phyloP scores from a whole-genome alignment of 371 early-diverging fungal species.

The Apophysomyces variabilis region DNA sequence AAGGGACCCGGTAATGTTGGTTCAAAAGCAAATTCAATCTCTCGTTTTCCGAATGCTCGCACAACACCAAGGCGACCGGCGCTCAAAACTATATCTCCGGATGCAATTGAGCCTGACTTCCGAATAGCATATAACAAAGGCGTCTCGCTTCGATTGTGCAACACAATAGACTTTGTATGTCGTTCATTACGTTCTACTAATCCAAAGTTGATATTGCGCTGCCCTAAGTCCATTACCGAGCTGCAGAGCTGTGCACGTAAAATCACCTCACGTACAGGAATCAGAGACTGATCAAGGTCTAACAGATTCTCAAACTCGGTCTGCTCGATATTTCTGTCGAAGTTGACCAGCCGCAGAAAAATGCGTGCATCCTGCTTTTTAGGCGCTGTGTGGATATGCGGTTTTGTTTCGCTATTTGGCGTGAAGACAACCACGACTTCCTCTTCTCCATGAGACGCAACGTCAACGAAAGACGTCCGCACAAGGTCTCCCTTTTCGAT shows the following conservation, averaged over 20 bases:
- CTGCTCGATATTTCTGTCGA: conserved; percentile 73
- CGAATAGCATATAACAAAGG: conserved; percentile 90
- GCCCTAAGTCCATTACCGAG: conserved; percentile 92
- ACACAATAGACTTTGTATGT: conserved; percentile 86
- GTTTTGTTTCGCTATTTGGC: conserved; percentile 59
- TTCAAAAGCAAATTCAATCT: conserved; percentile 91
- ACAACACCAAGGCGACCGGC: conserved; percentile 86
- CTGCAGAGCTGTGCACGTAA: conserved; percentile 84
- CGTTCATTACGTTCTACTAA: conserved; percentile 86
- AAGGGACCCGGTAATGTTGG: conserved; percentile 90
- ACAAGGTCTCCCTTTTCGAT: conserved; percentile 75
- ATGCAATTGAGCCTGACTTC: conserved; percentile 96
- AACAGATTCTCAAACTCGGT: conserved; percentile 77
- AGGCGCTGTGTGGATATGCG: conserved; percentile 73
- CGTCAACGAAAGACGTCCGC: conserved; percentile 64
- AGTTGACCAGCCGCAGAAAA: conserved; percentile 77
- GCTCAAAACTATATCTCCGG: conserved; percentile 86
- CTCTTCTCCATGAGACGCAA: conserved; percentile 72
- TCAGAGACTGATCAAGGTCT: conserved; percentile 59
- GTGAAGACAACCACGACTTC: conserved; percentile 83
- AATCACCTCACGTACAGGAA: conserved; percentile 95
- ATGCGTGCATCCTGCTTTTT: conserved; percentile 83
- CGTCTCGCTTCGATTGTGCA: conserved; percentile 91
- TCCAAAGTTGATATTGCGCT: conserved; percentile 97
- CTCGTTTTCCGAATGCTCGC: conserved; percentile 89